Percentiles rank a stretch among this genome's conserved stretches.
These are phyloP conservation scores for Purshia tridentata DNA, from an alignment of 306 rosid species.

Conservation along the genomic window DNA sequence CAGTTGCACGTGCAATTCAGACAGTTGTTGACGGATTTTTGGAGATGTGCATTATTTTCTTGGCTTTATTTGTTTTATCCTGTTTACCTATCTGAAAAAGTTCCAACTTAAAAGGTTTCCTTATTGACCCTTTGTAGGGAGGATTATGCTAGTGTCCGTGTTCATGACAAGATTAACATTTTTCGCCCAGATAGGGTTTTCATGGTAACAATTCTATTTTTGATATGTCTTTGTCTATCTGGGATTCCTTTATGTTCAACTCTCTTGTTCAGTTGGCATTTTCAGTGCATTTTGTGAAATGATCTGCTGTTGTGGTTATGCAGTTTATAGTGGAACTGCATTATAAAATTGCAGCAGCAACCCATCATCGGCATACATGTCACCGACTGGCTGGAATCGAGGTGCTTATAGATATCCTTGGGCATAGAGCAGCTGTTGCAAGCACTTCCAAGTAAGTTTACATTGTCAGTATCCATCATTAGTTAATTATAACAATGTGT, in stretches of 20 bases:
- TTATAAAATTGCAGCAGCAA: conserved; percentile 77
- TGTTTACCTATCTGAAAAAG: conserved; percentile 2
- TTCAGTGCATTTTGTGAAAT: conserved; percentile 30
- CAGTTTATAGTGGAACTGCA: conserved; percentile 90
- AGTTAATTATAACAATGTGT: background rate
- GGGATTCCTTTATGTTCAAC: conserved; percentile 6
- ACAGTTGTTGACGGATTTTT: conserved; percentile 90
- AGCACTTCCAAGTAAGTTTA: conserved; percentile 78
- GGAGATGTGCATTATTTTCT: conserved; percentile 54
- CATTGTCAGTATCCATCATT: conserved; percentile 2
- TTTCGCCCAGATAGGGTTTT: conserved; percentile 90
- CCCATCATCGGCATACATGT: conserved; percentile 81
- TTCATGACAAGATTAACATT: conserved; percentile 77
- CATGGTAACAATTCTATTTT: conserved; percentile 51
- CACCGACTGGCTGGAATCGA: conserved; percentile 80
- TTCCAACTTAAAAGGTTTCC: conserved; percentile 28
- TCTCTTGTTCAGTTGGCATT: conserved; percentile 21
- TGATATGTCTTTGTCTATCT: background rate
- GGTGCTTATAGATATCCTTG: conserved; percentile 70
- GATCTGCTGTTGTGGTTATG: conserved; percentile 31
- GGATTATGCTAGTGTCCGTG: conserved; percentile 44
- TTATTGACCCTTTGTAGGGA: conserved; percentile 50
- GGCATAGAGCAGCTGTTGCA: conserved; percentile 65
- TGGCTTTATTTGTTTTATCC: conserved; percentile 6
- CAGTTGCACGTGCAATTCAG: conserved; percentile 52